Evolutionary conservation across 1,284 basidiomycete genomes (phyloP), one percentile per base, ranked within the genome.

Genomic region (Anthracocystis panici-leucophaei): DNA sequence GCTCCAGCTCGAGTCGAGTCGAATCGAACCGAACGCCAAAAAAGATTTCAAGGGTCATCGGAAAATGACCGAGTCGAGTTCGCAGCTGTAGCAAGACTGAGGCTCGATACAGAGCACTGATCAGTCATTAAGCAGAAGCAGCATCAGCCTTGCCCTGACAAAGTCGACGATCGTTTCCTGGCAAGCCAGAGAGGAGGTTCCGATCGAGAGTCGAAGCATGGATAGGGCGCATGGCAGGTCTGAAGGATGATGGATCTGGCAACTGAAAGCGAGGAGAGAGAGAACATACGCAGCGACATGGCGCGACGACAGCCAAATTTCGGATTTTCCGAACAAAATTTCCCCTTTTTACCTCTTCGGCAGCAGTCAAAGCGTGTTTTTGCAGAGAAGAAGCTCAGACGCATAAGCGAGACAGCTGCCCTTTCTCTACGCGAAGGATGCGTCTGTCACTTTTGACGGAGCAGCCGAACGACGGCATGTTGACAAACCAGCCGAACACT

Each of bases 361-460:
- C 51, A 29, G 38, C 51, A 49, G 46, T 14, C 49, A 35, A 21
- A 50, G 49, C 46, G 18, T 31, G 48, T 33, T n/a, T 31, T 31
- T 38, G 35, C 14, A 46, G 31, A 33, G 41, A 46, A 54, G 25
- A 53, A 45, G 27, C 40, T 55, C 27, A 45, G 29, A 29, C 60
- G 55, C 66, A 21, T 56, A 68, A 55, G 60, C 60, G 66, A 68
- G 46, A 60, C 65, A 57, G 44, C 29, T 49, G 48, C 45, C 29
- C 38, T 27, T n/a, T 29, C 27, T n/a, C 8, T n/a, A 7, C 5
- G 48, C 27, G 31, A 29, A 49, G 27, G 3, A n/a, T 31, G 48
- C 48, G 29, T n/a, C 18, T 49, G 29, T 49, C 48, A 49, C 48
- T 31, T 27, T 20, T 2, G 31, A 6, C 49, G 33, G 49, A 38